A percentile compares a stretch with the other conserved stretches of the same genome.
These are phyloP conservation scores for Poronia punctata DNA, from an alignment of 495 filamentous ascomycete species.

Conservation along the genomic window DNA sequence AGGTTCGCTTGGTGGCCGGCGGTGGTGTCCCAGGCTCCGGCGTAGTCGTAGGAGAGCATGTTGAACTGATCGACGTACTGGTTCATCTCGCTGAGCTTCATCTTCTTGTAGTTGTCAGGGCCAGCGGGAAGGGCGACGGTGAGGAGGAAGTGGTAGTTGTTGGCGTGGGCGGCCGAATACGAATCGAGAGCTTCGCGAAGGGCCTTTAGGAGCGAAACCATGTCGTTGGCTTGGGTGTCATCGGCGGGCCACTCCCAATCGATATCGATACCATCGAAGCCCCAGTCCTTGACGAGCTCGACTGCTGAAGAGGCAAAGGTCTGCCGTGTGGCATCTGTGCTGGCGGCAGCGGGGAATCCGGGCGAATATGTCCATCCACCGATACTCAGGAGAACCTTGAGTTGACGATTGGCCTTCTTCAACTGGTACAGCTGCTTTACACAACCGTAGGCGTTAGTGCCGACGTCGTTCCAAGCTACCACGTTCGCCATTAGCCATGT, in stretches of 20 bases:
- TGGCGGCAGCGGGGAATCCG: slow-evolving; percentile 67
- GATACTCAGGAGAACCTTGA: slow-evolving; percentile 84
- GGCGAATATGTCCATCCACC: slow-evolving; percentile 85
- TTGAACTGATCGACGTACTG: slow-evolving; percentile 78
- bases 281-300: slow-evolving; percentile 55
- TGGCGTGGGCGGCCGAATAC: slow-evolving; percentile 46
- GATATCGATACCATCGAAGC: slow-evolving; percentile 42
- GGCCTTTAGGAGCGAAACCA: slow-evolving; percentile 62
- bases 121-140: slow-evolving; percentile 62
- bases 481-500: slow-evolving; percentile 10
- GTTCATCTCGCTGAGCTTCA: slow-evolving; percentile 57
- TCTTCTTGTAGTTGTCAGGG: slow-evolving; percentile 57
- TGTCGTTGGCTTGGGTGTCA: slow-evolving; percentile 56
- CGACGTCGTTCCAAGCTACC: slow-evolving; percentile 37
- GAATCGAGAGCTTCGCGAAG: slow-evolving; percentile 58
- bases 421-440: slow-evolving; percentile 81
- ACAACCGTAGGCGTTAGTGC: slow-evolving; percentile 72
- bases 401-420: slow-evolving; percentile 73
- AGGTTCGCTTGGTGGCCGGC: slow-evolving; percentile 76
- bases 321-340: slow-evolving; percentile 44
- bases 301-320: slow-evolving; percentile 62
- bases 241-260: slow-evolving; percentile 53
- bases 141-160: slow-evolving; percentile 58
- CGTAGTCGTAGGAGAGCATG: slow-evolving; percentile 73
- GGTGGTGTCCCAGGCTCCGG: slow-evolving; percentile 57